Percentiles rank a stretch among this genome's conserved stretches.
phyloP scores from a whole-genome alignment of 208 protist genomes.

The Leptomonas pyrrhocoris region DNA sequence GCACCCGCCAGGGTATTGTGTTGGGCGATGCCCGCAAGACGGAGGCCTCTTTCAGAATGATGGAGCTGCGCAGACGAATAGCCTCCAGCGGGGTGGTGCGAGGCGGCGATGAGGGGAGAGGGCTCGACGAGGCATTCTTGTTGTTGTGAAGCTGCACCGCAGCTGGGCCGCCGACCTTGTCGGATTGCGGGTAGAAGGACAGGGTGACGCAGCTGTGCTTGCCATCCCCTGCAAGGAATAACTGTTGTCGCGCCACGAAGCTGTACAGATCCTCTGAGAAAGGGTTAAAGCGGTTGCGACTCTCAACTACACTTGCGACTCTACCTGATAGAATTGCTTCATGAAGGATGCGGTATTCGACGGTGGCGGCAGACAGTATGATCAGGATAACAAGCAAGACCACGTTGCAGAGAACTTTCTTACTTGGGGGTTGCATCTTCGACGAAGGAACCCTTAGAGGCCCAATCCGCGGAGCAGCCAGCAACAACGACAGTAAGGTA shows the following conservation, averaged over 20 bases:
- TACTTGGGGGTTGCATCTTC: not conserved
- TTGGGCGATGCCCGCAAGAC: not conserved
- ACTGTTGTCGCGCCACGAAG: slow-evolving; percentile 2
- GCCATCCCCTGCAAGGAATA: slow-evolving; percentile 5
- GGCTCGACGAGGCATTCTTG: not conserved
- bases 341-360: slow-evolving; percentile 6
- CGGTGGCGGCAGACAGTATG: not conserved
- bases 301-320: not conserved
- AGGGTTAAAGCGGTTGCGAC: not conserved
- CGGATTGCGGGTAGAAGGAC: not conserved
- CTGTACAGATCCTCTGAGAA: slow-evolving; percentile 7
- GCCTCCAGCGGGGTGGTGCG: slow-evolving; percentile 1
- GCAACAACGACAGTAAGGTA: too few relatives aligned
- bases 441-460: too few relatives aligned
- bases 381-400: not conserved
- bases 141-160: not conserved
- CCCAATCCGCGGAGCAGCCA: too few relatives aligned
- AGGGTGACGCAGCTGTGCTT: slow-evolving; percentile 7
- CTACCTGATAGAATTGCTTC: not conserved
- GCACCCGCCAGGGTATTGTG: slow-evolving; percentile 2
- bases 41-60: not conserved
- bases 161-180: not conserved
- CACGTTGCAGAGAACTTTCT: slow-evolving; percentile 5
- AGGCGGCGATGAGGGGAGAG: not conserved
- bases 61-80: slow-evolving; percentile 11